Conservation (phyloP, 2,329 filamentous ascomycete genomes). For the Aspergillus alliaceus region DNA sequence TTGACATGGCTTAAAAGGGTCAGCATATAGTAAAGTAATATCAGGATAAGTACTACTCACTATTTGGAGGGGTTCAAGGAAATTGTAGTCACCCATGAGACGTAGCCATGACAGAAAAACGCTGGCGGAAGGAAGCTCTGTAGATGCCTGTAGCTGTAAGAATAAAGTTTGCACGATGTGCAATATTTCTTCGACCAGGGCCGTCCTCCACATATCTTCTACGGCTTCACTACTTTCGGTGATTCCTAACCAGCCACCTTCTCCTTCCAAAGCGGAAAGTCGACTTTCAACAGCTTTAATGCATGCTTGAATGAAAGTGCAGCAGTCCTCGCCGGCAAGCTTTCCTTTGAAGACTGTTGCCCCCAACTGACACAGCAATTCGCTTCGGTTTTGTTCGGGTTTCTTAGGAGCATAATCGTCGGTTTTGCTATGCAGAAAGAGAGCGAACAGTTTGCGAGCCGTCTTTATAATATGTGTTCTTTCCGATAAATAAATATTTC, state of each 20-base stretch:
- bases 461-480: conserved; percentile 67
- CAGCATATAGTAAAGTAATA: conserved; percentile 13
- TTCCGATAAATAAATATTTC: conserved; percentile 71
- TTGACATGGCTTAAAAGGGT: conserved; percentile 36
- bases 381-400: conserved; percentile 11
- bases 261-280: conserved; percentile 32
- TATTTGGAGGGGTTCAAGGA: conserved; percentile 64
- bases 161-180: conserved; percentile 75
- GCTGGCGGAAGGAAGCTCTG: conserved; percentile 57
- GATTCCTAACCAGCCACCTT: conserved; percentile 48
- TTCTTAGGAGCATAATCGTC: conserved; percentile 12
- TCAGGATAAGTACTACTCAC: conserved; percentile 44
- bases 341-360: conserved; percentile 31
- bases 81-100: conserved; percentile 67
- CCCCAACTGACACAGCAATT: conserved; percentile 29
- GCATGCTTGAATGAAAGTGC: conserved; percentile 31
- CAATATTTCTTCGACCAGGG: conserved; percentile 67
- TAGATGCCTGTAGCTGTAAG: conserved; percentile 63
- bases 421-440: conserved; percentile 28
- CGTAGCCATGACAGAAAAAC: conserved; percentile 71
- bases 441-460: conserved; percentile 50
- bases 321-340: conserved; percentile 23
- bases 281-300: conserved; percentile 37
- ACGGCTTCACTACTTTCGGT: conserved; percentile 55
- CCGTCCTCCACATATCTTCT: conserved; percentile 63